phyloP scores from a whole-genome alignment of 1,284 basidiomycete species.

The Xerocomus amazonicus region DNA sequence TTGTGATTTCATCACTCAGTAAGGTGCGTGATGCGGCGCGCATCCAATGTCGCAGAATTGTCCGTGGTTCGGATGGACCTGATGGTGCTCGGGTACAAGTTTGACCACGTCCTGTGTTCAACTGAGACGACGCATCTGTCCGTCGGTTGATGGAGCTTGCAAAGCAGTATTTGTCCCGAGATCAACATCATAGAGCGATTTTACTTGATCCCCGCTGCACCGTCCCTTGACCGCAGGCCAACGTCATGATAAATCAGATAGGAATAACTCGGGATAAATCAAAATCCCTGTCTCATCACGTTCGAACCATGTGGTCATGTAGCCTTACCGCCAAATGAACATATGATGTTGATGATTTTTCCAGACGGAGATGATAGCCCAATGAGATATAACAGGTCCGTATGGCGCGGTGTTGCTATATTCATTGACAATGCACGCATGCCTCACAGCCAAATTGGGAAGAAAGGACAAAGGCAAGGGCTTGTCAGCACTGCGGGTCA shows the following conservation, averaged over 20 bases:
- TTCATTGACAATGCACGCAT: no score
- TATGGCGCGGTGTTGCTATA: no score
- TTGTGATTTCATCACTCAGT: no score
- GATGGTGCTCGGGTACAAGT: no score
- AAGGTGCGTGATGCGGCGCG: no score
- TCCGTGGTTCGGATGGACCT: not conserved
- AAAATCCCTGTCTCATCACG: not conserved
- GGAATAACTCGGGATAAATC: not conserved
- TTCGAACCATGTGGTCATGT: not conserved
- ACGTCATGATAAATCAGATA: not conserved
- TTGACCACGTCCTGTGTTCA: not conserved
- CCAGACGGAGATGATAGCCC: not conserved
- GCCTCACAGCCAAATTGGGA: no score
- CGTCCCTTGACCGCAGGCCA: not conserved
- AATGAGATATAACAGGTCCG: not conserved
- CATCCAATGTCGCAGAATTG: not conserved
- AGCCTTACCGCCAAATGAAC: not conserved
- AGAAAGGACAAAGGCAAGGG: no score
- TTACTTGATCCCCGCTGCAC: not conserved
- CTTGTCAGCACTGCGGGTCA: no score
- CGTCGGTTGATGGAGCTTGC: not conserved
- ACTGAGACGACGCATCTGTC: not conserved
- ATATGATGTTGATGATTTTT: not conserved
- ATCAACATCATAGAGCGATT: no score
- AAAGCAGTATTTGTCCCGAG: not conserved